Conservation (phyloP, 2,329 filamentous ascomycete genomes). For the Ophiostoma fasciatum region DNA sequence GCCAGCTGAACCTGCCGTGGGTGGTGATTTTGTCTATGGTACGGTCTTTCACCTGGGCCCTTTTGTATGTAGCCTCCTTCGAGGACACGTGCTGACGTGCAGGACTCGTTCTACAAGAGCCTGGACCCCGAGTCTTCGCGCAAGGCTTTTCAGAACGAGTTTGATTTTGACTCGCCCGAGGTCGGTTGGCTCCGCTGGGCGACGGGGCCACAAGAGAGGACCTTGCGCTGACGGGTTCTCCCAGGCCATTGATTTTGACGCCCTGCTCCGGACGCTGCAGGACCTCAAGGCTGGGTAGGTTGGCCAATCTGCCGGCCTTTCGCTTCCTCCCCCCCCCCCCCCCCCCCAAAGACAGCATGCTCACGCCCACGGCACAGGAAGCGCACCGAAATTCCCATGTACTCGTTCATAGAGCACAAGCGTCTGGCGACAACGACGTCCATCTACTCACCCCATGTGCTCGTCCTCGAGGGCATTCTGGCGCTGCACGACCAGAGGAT, state of each 20-base stretch:
- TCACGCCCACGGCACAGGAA: conserved; percentile 37
- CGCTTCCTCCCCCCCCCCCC: too few species aligned
- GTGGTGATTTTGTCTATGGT: conserved; percentile 97
- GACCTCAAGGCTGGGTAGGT: conserved; percentile 84
- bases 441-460: conserved; percentile 90
- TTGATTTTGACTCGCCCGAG: conserved; percentile 87
- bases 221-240: too few species aligned
- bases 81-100: neutral
- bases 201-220: too few species aligned
- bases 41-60: conserved; percentile 16
- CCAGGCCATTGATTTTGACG: conserved; percentile 81
- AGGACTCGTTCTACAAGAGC: conserved; percentile 97
- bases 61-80: too few species aligned
- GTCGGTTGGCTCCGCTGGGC: conserved; percentile 21
- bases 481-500: conserved; percentile 81
- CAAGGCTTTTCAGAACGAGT: conserved; percentile 77
- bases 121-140: conserved; percentile 64
- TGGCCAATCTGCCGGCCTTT: too few species aligned
- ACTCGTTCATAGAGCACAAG: conserved; percentile 88
- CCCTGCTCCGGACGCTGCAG: conserved; percentile 60
- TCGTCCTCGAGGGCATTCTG: conserved; percentile 92
- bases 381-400: conserved; percentile 81
- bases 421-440: conserved; percentile 65
- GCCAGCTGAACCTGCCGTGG: conserved; percentile 83
- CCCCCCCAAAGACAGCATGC: too few species aligned